Evolutionary conservation across 768 basidiomycete species (phyloP).

Genomic region (Amanita muscaria): DNA sequence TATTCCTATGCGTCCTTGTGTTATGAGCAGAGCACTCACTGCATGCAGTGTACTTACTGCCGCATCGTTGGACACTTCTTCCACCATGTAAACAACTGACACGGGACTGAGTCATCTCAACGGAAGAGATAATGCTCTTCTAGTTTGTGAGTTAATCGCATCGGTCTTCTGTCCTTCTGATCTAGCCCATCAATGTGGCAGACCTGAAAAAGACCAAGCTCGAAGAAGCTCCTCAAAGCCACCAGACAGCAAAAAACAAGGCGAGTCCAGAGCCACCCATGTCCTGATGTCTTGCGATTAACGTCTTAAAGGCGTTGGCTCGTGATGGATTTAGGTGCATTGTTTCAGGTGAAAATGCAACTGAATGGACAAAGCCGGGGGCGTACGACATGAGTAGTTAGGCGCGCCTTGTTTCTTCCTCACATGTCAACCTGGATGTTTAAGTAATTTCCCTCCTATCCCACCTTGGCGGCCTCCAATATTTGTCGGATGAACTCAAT

Average conservation of each 20-base stretch:
- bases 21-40: background rate
- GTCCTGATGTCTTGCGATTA: slow-evolving; percentile 1
- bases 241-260: slow-evolving; percentile 13
- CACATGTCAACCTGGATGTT: slow-evolving; percentile 1
- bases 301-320: slow-evolving; percentile 4
- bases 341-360: too few species aligned
- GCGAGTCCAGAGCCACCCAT: background rate
- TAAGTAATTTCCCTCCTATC: slow-evolving; percentile 3
- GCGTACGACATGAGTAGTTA: background rate
- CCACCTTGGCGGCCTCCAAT: background rate
- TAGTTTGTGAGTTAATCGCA: slow-evolving; percentile 17
- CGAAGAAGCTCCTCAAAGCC: slow-evolving; percentile 12
- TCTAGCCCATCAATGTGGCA: slow-evolving; percentile 14
- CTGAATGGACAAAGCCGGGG: too few species aligned
- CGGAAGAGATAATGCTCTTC: too few species aligned
- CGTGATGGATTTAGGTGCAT: slow-evolving; percentile 6
- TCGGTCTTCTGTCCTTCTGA: slow-evolving; percentile 1
- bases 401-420: background rate
- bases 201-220: slow-evolving; percentile 16
- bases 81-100: slow-evolving; percentile 12
- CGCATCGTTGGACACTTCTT: slow-evolving; percentile 21
- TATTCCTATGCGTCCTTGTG: too few species aligned
- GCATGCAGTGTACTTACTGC: too few species aligned
- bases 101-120: too few species aligned
- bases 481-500: slow-evolving; percentile 2